Conservation (phyloP, 495 filamentous ascomycete species). For the Cairneyella variabilis region DNA sequence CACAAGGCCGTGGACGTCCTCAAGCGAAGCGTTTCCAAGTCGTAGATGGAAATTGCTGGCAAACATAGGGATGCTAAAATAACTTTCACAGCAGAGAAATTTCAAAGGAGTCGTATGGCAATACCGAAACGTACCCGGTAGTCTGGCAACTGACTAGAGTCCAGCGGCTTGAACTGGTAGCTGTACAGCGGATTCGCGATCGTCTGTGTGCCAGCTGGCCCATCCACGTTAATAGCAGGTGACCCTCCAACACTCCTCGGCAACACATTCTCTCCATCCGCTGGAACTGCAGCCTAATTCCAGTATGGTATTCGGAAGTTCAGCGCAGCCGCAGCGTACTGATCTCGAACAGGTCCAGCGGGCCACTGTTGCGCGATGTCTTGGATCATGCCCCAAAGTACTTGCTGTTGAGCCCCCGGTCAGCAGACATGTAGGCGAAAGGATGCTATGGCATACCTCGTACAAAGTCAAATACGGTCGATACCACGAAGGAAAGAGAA, state of each 20-base stretch:
- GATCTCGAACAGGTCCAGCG: slow-evolving; percentile 33
- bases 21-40: no score
- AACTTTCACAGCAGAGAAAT: no score
- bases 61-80: no score
- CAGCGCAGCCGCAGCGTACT: slow-evolving; percentile 46
- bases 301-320: slow-evolving; percentile 64
- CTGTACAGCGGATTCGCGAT: slow-evolving; percentile 61
- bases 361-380: slow-evolving; percentile 51
- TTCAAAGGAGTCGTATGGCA: no score
- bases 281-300: slow-evolving; percentile 60
- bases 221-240: slow-evolving; percentile 42
- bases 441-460: slow-evolving; percentile 45
- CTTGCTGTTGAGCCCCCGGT: slow-evolving; percentile 23
- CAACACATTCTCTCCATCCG: slow-evolving; percentile 40
- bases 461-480: slow-evolving; percentile 64
- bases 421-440: not conserved
- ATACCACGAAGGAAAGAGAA: slow-evolving; percentile 70
- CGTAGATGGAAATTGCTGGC: no score
- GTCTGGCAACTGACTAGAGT: slow-evolving; percentile 30
- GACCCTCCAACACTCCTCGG: slow-evolving; percentile 42
- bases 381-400: slow-evolving; percentile 30
- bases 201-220: slow-evolving; percentile 47
- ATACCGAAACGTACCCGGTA: slow-evolving; percentile 45
- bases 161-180: slow-evolving; percentile 57
- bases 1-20: no score